Base-by-base conservation (phyloP, 768 basidiomycete species). In the Lanmaoa pseudosensibilis region DNA sequence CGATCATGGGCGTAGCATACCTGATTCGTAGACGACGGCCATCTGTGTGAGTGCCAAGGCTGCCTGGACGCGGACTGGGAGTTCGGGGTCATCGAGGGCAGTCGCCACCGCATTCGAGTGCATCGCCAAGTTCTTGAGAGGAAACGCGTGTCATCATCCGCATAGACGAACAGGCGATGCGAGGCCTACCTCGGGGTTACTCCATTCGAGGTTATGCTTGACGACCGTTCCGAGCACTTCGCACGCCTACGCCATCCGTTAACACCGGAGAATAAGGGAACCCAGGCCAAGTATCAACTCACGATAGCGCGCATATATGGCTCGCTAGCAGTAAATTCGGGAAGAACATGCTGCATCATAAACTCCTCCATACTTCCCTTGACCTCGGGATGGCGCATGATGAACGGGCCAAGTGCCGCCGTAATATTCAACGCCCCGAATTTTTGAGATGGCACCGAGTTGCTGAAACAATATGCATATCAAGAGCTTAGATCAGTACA, bases 401-500 rank as follows among this genome's bases (percentile, higher is more conserved):
- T 88, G 75, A 88, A 86, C 0, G 84, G 83, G 0, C 85, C 86
- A 4, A 95, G 79, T 0, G 85, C 84, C 30, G 86, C 81, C 12
- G 85, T 85, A 81, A 94, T 91, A 64, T 90, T 90, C 37, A 96
- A 77, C 2, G 90, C 94, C 45, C 92, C 94, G 64, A 89, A 95
- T 45, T 85, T 83, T 60, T 94, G 86, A 23, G 82, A 73, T 5
- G 89, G 70, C 2, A 82, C 57, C 3, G 85, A 77, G 45, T 75
- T 74, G n/a, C 80, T 80, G 56, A 68, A 40, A 25, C 4, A 51
- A 11, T 8, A 21, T 5, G 23, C 16, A 21, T 45, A n/a, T 61
- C 45, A 52, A 53, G 25, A 33, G 16, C 12, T 18, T 10, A 11
- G 3, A 41, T 19, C 27, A 2, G 4, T 5, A 50, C 5, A 57